Conservation (phyloP, 2,329 filamentous ascomycete genomes). For the Sordariomycetes sp. region DNA sequence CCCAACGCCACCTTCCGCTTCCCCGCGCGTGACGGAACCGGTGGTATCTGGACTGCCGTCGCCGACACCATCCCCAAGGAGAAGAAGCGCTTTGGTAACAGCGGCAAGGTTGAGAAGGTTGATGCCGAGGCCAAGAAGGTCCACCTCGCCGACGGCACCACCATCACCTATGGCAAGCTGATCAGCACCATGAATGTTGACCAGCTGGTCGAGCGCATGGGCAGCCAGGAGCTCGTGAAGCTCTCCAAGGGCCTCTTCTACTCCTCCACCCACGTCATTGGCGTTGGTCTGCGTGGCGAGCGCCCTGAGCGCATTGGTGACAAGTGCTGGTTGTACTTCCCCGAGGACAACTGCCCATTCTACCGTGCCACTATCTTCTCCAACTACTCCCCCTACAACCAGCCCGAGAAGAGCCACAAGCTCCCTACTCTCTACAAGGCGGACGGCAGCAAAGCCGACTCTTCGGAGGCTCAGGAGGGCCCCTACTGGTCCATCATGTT, state of each 20-base stretch:
- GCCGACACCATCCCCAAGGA: constrained; percentile 86
- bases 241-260: constrained; percentile 91
- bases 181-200: constrained; percentile 96
- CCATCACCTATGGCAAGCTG: constrained; percentile 83
- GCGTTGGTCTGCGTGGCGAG: constrained; percentile 84
- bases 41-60: constrained; percentile 98
- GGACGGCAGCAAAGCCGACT: constrained; percentile 72
- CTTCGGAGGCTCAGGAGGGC: constrained; percentile 66
- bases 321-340: constrained; percentile 99
- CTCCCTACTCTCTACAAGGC: constrained; percentile 80
- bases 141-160: constrained; percentile 74
- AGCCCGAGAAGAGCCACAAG: constrained; percentile 74
- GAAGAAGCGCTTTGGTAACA: constrained; percentile 83
- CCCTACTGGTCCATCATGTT: constrained; percentile 99
- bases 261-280: constrained; percentile 94
- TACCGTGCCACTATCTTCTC: constrained; percentile 99
- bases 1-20: constrained; percentile 98
- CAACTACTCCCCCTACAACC: constrained; percentile 99
- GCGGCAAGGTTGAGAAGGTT: constrained; percentile 76
- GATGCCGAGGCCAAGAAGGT: constrained; percentile 80
- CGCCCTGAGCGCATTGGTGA: constrained; percentile 95
- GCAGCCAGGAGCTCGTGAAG: constrained; percentile 71
- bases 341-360: constrained; percentile 97
- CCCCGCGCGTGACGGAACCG: constrained; percentile 89
- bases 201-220: constrained; percentile 77